phyloP scores from a whole-genome alignment of 768 basidiomycete species.

The Pisolithus sp. region DNA sequence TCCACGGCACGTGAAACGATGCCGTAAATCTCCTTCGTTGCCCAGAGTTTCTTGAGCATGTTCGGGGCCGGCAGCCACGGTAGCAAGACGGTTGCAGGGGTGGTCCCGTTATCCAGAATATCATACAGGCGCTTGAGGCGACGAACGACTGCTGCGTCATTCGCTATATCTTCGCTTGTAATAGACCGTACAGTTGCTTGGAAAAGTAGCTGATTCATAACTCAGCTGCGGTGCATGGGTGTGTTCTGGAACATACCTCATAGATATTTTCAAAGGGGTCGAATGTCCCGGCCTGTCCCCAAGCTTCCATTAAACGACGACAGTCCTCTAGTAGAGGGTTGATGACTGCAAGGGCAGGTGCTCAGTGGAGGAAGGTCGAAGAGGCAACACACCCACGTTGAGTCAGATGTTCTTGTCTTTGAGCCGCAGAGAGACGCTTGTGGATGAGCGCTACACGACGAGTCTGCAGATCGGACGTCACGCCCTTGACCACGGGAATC shows the following conservation, averaged over 20 bases:
- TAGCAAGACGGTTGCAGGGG: conserved; percentile 63
- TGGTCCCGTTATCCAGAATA: conserved; percentile 61
- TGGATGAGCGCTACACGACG: conserved; percentile 60
- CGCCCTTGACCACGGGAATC: conserved; percentile 73
- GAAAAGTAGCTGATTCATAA: conserved; percentile 51
- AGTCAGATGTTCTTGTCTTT: conserved; percentile 55
- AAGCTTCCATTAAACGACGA: conserved; percentile 51
- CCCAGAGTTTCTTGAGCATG: conserved; percentile 62
- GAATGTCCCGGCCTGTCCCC: conserved; percentile 58
- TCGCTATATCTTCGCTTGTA: conserved; percentile 62
- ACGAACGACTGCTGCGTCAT: conserved; percentile 53
- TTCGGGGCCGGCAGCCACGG: conserved; percentile 75
- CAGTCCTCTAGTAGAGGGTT: conserved; percentile 61
- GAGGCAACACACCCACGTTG: conserved; percentile 40
- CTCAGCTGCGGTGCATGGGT: conserved; percentile 6
- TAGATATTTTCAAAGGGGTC: conserved; percentile 70
- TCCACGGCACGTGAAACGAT: conserved; percentile 55
- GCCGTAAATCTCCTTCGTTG: conserved; percentile 72
- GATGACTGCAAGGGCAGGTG: conserved; percentile 44
- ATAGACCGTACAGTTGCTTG: conserved; percentile 67
- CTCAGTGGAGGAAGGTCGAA: conserved; percentile 3
- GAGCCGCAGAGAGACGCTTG: conserved; percentile 60
- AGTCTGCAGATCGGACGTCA: conserved; percentile 64
- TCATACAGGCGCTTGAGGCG: conserved; percentile 64
- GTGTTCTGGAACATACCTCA: conserved; percentile 39